Percentiles rank a stretch among this genome's conserved stretches.
Conservation (phyloP, 768 basidiomycete genomes). For the Pisolithus microcarpus region DNA sequence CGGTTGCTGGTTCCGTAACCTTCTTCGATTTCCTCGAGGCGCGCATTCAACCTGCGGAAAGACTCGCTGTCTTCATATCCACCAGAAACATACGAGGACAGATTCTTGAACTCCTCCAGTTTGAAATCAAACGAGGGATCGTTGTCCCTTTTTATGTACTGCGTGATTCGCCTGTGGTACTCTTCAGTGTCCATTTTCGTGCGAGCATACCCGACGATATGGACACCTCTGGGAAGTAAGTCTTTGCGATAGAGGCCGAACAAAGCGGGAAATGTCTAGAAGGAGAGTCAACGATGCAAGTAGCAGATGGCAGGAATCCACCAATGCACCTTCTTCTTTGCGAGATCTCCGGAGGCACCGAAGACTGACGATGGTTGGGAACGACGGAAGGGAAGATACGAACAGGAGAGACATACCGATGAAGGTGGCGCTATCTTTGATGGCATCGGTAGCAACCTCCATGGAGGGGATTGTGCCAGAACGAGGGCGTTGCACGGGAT, state of each 20-base stretch:
- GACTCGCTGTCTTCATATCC: constrained; percentile 80
- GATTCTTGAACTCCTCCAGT: constrained; percentile 77
- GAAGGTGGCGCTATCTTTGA: constrained; percentile 86
- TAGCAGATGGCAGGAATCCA: neutral
- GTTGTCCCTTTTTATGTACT: constrained; percentile 79
- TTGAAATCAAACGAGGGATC: constrained; percentile 49
- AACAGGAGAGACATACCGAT: constrained; percentile 50
- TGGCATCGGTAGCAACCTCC: constrained; percentile 61
- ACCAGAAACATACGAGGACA: constrained; percentile 79
- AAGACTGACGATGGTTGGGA: constrained; percentile 48
- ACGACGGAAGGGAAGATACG: constrained; percentile 7
- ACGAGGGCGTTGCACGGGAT: constrained; percentile 44
- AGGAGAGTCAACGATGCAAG: constrained; percentile 40
- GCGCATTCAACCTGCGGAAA: constrained; percentile 70
- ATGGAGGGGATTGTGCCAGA: constrained; percentile 89
- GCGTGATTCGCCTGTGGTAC: constrained; percentile 76
- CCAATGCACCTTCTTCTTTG: constrained; percentile 88
- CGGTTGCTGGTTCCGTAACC: constrained; percentile 67
- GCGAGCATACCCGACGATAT: constrained; percentile 94
- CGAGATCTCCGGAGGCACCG: constrained; percentile 94
- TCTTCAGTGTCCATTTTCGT: constrained; percentile 88
- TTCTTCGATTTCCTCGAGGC: constrained; percentile 78
- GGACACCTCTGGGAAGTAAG: constrained; percentile 66
- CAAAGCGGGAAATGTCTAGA: constrained; percentile 89
- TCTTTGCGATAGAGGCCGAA: constrained; percentile 82